Percentiles rank a stretch among this genome's conserved stretches.
Conservation (phyloP, 2,329 filamentous ascomycete genomes). For the Penicillium sp. region DNA sequence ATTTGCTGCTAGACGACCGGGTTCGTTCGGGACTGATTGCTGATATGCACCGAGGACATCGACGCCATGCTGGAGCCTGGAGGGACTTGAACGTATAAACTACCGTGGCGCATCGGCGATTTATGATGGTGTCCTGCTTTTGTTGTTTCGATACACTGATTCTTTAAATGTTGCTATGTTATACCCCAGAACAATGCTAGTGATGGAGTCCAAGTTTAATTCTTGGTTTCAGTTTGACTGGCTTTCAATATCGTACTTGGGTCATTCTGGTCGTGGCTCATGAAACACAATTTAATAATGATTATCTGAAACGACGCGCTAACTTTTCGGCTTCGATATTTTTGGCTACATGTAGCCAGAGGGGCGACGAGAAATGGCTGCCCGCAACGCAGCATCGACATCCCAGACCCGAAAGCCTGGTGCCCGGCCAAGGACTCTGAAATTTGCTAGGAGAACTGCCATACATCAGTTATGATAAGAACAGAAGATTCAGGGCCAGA, state of each 20-base stretch:
- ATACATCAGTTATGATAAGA: not conserved
- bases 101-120: not conserved
- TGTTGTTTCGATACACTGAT: conserved; percentile 4
- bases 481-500: not conserved
- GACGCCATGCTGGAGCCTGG: not conserved
- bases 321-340: not conserved
- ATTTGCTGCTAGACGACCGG: conserved; percentile 31
- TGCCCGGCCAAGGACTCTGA: conserved; percentile 34
- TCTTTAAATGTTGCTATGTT: conserved; percentile 13
- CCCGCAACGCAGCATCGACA: conserved; percentile 32
- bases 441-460: conserved; percentile 25
- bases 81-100: not conserved
- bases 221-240: not conserved
- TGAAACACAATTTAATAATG: not conserved
- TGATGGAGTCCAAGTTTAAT: conserved; percentile 11
- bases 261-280: not conserved
- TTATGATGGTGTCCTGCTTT: not conserved
- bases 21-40: not conserved
- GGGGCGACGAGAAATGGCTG: conserved; percentile 17
- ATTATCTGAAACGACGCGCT: not conserved
- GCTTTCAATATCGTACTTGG: not conserved
- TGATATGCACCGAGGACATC: not conserved
- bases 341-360: conserved; percentile 1
- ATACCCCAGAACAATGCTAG: conserved; percentile 20
- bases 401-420: conserved; percentile 34